A percentile compares a stretch with the other conserved stretches of the same genome.
Evolutionary conservation across 2,329 filamentous ascomycete genomes (phyloP).

Genomic region (Exophiala sideris): DNA sequence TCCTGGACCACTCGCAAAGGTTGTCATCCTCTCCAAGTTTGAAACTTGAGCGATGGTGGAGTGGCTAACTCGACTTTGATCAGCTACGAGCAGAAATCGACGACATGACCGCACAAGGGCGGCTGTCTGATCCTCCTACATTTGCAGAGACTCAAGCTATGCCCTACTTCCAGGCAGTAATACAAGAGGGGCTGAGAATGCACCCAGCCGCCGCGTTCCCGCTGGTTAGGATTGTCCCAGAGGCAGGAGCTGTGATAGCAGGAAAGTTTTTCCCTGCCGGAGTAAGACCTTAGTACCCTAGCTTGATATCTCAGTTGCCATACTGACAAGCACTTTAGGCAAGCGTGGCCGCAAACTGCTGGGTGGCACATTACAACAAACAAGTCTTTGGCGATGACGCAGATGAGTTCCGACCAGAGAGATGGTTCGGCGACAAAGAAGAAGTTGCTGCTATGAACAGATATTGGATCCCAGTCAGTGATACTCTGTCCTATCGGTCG

Average conservation of each 20-base stretch:
- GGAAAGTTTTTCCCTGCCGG: slow-evolving; percentile 38
- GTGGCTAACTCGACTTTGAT: neutral
- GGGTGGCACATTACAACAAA: neutral
- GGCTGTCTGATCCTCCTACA: slow-evolving; percentile 36
- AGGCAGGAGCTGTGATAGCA: slow-evolving; percentile 41
- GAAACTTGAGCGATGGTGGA: neutral
- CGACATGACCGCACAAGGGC: slow-evolving; percentile 22
- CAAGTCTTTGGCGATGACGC: neutral
- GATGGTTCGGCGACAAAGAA: neutral
- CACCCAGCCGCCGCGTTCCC: slow-evolving; percentile 55
- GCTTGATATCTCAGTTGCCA: neutral
- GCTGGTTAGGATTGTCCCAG: slow-evolving; percentile 62
- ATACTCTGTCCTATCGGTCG: neutral
- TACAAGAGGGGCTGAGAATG: slow-evolving; percentile 71
- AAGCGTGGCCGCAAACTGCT: neutral
- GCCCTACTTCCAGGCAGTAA: slow-evolving; percentile 69
- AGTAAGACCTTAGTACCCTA: neutral
- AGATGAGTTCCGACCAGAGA: neutral
- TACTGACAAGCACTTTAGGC: neutral
- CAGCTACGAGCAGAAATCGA: slow-evolving; percentile 14
- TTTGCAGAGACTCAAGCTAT: slow-evolving; percentile 64
- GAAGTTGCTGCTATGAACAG: neutral
- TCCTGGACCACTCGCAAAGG: slow-evolving; percentile 35
- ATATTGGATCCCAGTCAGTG: neutral
- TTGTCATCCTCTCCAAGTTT: neutral